A percentile compares a stretch with the other conserved stretches of the same genome.
Conservation (phyloP, 169 alveolate genomes). For the Plasmodium fragile region DNA sequence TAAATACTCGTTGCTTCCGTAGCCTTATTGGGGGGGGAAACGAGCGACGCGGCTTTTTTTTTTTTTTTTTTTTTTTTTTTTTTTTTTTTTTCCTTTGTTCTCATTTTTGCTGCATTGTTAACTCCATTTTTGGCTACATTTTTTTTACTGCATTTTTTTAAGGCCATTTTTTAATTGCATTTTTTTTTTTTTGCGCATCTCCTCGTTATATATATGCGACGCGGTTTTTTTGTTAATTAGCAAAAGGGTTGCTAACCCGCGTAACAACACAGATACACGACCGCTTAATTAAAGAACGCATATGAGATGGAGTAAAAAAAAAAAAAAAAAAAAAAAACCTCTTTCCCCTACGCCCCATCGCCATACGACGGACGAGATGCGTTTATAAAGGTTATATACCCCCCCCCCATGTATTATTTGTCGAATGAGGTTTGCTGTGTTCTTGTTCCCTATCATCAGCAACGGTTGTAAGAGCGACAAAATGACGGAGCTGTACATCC, state of each 20-base stretch:
- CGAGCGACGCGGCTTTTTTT: not conserved
- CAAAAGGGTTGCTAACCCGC: not conserved
- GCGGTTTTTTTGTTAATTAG: not conserved
- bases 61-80: no score
- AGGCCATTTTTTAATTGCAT: no score
- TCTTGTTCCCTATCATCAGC: not conserved
- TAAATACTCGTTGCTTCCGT: not conserved
- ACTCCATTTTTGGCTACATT: not conserved
- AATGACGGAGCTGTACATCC: constrained; percentile 75
- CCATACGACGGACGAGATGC: no score
- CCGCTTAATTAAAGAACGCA: not conserved
- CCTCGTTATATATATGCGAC: not conserved
- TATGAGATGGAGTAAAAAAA: no score
- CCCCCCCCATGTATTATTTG: no score
- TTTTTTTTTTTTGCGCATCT: not conserved
- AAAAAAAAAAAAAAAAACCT: not conserved
- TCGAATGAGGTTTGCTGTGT: no score
- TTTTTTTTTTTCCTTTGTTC: no score
- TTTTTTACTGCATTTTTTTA: not conserved
- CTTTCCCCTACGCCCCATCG: not conserved
- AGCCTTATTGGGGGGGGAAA: not conserved
- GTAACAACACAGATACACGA: not conserved
- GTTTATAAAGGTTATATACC: no score
- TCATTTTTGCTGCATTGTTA: not conserved
- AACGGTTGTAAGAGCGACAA: not conserved